Percentiles rank a stretch among this genome's conserved stretches.
Conservation (phyloP, 257 asterid genomes). For the Scutellaria galericulata region DNA sequence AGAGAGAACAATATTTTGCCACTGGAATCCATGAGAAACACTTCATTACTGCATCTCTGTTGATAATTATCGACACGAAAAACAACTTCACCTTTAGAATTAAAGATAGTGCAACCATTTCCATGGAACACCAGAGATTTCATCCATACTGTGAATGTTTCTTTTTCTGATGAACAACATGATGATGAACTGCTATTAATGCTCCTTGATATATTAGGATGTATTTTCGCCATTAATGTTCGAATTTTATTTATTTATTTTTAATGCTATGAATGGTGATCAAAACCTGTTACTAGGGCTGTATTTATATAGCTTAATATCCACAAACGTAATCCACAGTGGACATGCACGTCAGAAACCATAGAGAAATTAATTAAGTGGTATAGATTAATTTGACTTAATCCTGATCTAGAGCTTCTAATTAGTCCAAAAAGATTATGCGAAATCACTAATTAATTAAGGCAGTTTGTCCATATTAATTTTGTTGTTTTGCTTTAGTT, state of each 20-base stretch:
- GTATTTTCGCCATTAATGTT: slow-evolving; percentile 62
- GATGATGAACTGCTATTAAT: neutral
- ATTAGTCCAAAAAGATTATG: slow-evolving; percentile 9
- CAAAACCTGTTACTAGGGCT: neutral
- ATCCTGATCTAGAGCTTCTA: slow-evolving; percentile 8
- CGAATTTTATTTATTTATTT: neutral
- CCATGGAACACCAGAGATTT: slow-evolving; percentile 80
- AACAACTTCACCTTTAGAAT: slow-evolving; percentile 63
- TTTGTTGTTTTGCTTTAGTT: slow-evolving; percentile 16
- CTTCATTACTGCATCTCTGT: slow-evolving; percentile 53
- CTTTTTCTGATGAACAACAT: slow-evolving; percentile 42
- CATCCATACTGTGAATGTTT: slow-evolving; percentile 80
- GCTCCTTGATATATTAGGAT: slow-evolving; percentile 45
- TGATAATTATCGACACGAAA: slow-evolving; percentile 86
- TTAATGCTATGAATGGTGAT: neutral
- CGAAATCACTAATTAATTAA: slow-evolving; percentile 21
- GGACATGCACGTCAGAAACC: slow-evolving; percentile 19
- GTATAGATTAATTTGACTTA: neutral
- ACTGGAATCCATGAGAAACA: slow-evolving; percentile 67
- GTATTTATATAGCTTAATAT: neutral
- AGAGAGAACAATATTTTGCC: slow-evolving; percentile 75
- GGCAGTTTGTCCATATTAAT: slow-evolving; percentile 31
- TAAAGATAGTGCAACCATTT: slow-evolving; percentile 77
- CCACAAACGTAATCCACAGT: slow-evolving; percentile 1
- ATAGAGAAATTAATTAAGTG: slow-evolving; percentile 10